These are phyloP conservation scores for Deakozyma indianensis DNA, from an alignment of 805 yeast species.

Conservation along the genomic window DNA sequence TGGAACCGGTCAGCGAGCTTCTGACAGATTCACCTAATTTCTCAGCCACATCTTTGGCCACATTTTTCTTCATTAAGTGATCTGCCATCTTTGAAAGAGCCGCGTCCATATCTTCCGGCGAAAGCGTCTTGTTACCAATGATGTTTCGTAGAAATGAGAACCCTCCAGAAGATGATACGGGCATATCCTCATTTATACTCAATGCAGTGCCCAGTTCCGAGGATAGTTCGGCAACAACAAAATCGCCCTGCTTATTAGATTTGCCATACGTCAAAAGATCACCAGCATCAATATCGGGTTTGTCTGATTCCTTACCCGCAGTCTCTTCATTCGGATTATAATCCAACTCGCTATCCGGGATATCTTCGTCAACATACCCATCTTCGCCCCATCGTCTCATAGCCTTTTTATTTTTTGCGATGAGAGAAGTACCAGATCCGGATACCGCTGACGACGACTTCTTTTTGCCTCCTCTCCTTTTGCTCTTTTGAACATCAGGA, in stretches of 20 bases:
- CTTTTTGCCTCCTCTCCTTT: constrained; percentile 1
- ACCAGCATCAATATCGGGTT: constrained; percentile 8
- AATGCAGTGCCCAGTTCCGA: constrained; percentile 34
- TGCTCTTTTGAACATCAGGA: constrained; percentile 2
- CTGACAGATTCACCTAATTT: constrained; percentile 58
- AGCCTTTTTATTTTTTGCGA: constrained; percentile 9
- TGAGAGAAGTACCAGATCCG: constrained; percentile 1
- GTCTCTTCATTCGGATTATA: constrained; percentile 32
- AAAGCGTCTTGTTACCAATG: constrained; percentile 56
- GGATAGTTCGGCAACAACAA: constrained; percentile 49
- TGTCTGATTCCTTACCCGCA: constrained; percentile 27
- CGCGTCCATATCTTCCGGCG: constrained; percentile 47
- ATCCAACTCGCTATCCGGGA: constrained; percentile 33
- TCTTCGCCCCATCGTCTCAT: constrained; percentile 35
- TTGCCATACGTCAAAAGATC: constrained; percentile 26
- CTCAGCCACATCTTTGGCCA: constrained; percentile 79
- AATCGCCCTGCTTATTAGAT: constrained; percentile 38
- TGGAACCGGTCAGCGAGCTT: constrained; percentile 54
- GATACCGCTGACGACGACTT: constrained; percentile 2
- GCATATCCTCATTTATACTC: constrained; percentile 9
- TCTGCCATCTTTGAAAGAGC: constrained; percentile 54
- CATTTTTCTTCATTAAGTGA: constrained; percentile 72
- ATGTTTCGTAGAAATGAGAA: constrained; percentile 36
- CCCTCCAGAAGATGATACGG: constrained; percentile 31
- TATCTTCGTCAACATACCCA: constrained; percentile 37